Evolutionary conservation across 768 basidiomycete species (phyloP).

Genomic region (Tylopilus plumbeoviolaceoides): DNA sequence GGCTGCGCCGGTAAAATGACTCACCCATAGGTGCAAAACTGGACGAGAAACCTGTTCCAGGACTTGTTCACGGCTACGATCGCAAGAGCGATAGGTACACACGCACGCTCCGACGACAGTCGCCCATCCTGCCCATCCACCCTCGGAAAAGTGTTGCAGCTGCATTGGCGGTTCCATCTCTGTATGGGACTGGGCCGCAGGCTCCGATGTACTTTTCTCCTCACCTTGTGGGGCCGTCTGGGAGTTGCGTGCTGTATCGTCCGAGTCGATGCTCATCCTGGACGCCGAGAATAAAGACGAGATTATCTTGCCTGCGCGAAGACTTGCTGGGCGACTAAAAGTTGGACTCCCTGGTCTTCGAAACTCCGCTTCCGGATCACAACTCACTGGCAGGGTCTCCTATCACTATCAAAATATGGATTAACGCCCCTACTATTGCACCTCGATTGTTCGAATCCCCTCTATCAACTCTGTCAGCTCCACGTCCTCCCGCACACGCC

Average conservation of each 20-base stretch:
- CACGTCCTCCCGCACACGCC: too few species aligned
- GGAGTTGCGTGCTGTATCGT: neutral
- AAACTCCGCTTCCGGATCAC: too few species aligned
- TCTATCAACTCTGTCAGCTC: too few species aligned
- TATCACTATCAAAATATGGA: too few species aligned
- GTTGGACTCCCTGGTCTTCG: too few species aligned
- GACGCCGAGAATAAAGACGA: neutral
- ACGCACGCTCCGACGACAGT: constrained; percentile 31
- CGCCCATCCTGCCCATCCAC: constrained; percentile 29
- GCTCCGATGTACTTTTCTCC: neutral
- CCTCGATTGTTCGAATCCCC: neutral
- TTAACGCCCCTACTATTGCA: neutral
- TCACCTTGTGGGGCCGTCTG: neutral
- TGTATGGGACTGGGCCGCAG: neutral
- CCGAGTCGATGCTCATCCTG: neutral
- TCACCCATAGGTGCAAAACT: constrained; percentile 38
- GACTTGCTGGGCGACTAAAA: too few species aligned
- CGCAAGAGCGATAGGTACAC: neutral
- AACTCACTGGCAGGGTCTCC: too few species aligned
- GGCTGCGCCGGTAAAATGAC: neutral
- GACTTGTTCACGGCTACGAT: neutral
- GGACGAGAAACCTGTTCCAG: constrained; percentile 32
- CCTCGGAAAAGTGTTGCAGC: constrained; percentile 21
- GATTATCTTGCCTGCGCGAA: too few species aligned
- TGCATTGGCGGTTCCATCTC: too few species aligned